A percentile compares a stretch with the other conserved stretches of the same genome.
Evolutionary conservation across 306 rosid genomes (phyloP).

Genomic region (Hippophae tibetana): DNA sequence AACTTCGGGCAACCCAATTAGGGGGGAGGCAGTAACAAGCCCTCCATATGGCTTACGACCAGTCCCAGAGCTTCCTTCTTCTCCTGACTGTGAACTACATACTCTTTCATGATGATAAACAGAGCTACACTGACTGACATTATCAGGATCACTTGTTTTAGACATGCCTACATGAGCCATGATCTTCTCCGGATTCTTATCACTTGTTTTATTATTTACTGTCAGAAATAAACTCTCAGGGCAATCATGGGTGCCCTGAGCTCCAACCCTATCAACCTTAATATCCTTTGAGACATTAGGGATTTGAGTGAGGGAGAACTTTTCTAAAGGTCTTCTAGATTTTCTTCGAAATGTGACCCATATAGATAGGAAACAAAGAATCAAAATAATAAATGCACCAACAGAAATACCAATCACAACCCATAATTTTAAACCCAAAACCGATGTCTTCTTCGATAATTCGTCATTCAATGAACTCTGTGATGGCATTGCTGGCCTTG

Average conservation of each 20-base stretch:
- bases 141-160: conserved; percentile 64
- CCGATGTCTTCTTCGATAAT: conserved; percentile 57
- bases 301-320: conserved; percentile 54
- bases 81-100: conserved; percentile 65
- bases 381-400: conserved; percentile 67
- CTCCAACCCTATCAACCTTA: conserved; percentile 63
- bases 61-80: conserved; percentile 87
- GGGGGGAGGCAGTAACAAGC: conserved; percentile 66
- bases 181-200: conserved; percentile 54
- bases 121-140: conserved; percentile 75
- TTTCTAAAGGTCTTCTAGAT: conserved; percentile 55
- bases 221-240: conserved; percentile 41
- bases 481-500: conserved; percentile 41
- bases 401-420: conserved; percentile 74
- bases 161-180: conserved; percentile 46
- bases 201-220: conserved; percentile 44
- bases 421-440: conserved; percentile 77
- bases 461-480: conserved; percentile 45
- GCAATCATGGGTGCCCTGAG: conserved; percentile 43
- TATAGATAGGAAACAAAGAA: conserved; percentile 60
- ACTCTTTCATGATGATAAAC: conserved; percentile 73
- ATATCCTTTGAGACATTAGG: conserved; percentile 81
- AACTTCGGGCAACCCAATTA: conserved; percentile 78
- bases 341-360: conserved; percentile 81
- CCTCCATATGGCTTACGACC: conserved; percentile 59